Base-by-base conservation (phyloP, 1,284 basidiomycete genomes). In the Leccinum solheimii region DNA sequence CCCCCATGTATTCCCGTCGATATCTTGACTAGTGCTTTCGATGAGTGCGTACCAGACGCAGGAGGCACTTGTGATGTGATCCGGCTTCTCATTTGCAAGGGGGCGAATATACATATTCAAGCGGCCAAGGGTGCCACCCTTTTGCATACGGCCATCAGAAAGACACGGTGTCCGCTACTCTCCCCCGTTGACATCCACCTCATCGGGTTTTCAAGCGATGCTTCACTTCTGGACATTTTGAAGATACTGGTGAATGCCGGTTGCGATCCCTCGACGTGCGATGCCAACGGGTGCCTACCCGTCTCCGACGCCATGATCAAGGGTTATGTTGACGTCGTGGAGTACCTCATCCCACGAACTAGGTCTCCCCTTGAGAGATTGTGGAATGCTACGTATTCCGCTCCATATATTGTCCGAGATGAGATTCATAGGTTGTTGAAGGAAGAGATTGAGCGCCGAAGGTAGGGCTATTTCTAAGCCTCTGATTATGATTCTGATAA, bases 191-290 rank as follows among this genome's bases (percentile, higher is more conserved):
- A 48, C 21, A 43, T 23, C 5, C 45, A 19, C 4, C n/a, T 57
- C 5, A 23, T 9, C 48, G 56, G 8, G 2, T 1, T 14, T 43
- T 14, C 49, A 26, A 50, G 21, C 13, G 7, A 26, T 10, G 14
- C 8, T 10, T 16, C 49, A 26, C 26, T 50, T 10, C 8, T 50
- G 49, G 23, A 27, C 2, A 13, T 26, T 51, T 9, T 48, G 23
- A 16, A 32, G 32, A 1, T 51, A 9, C 59, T 63, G 16, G 52
- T 63, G 6, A 13, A 26, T 27, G 26, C 32, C 3, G 63, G 62
- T 11, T 62, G 62, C n/a, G 21, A 63, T 56, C 59, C 58, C 26
- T 61, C 58, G 5, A 23, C 19, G 3, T 38, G 50, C n/a, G 52
- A 53, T 26, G 49, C 26, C 16, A 0, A 48, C 2, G 57, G 45